phyloP scores from a whole-genome alignment of 2,329 filamentous ascomycete species.

The Acrocalymma vagum region DNA sequence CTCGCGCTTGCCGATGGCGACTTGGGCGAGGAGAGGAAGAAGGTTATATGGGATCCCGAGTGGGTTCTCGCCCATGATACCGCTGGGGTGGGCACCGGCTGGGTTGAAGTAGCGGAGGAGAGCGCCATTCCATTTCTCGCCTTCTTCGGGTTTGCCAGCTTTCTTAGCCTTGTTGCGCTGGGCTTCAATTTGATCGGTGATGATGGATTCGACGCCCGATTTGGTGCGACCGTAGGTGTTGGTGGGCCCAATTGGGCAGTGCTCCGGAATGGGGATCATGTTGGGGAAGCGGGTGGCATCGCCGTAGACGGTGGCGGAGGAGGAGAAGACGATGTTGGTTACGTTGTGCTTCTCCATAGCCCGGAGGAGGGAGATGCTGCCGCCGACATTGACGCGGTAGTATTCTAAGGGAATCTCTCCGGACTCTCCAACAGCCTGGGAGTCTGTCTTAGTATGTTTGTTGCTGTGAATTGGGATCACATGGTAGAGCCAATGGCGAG shows the following conservation, averaged over 20 bases:
- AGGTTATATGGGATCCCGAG: conserved; percentile 96
- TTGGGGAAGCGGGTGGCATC: conserved; percentile 94
- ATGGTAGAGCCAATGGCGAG: neutral
- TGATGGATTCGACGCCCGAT: conserved; percentile 88
- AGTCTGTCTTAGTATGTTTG: conserved; percentile 24
- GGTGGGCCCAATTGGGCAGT: conserved; percentile 94
- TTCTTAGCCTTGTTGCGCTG: conserved; percentile 85
- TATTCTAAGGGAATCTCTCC: conserved; percentile 94
- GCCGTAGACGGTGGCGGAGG: conserved; percentile 96
- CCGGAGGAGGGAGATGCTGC: conserved; percentile 85
- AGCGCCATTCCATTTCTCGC: conserved; percentile 88
- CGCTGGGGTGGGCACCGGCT: conserved; percentile 90
- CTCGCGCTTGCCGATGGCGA: conserved; percentile 92
- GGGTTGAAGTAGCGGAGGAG: conserved; percentile 98
- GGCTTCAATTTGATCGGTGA: conserved; percentile 88
- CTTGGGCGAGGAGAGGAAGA: conserved; percentile 91
- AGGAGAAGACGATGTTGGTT: conserved; percentile 97
- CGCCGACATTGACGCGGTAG: conserved; percentile 95
- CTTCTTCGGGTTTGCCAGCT: conserved; percentile 67
- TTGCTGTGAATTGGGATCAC: neutral
- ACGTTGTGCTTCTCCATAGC: conserved; percentile 92
- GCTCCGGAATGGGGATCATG: conserved; percentile 99
- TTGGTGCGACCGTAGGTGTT: conserved; percentile 99
- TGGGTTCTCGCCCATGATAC: conserved; percentile 98
- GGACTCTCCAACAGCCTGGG: conserved; percentile 92